Evolutionary conservation across 768 basidiomycete genomes (phyloP).

Genomic region (Clitopilus passeckerianus): DNA sequence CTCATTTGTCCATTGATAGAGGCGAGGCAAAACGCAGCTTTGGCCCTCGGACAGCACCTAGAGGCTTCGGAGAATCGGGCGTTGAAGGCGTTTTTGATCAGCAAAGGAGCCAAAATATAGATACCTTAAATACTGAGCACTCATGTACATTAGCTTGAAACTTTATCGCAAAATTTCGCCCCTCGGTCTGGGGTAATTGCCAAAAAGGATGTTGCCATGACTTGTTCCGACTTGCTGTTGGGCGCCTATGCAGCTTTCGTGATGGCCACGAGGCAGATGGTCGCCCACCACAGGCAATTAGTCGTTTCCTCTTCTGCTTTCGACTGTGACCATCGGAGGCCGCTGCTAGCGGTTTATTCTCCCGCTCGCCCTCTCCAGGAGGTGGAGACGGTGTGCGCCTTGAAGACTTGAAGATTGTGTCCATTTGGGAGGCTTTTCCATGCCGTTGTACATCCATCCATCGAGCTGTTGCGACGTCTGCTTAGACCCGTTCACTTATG

Average conservation of each 20-base stretch:
- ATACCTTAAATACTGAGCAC: neutral
- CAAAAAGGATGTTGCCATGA: neutral
- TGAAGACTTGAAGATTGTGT: neutral
- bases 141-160: neutral
- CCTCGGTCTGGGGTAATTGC: neutral
- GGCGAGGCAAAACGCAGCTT: constrained; percentile 23
- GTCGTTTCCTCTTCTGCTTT: neutral
- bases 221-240: neutral
- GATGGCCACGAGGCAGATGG: constrained; percentile 1
- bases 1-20: constrained; percentile 25
- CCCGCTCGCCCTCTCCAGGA: neutral
- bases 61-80: constrained; percentile 8
- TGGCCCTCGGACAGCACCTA: constrained; percentile 17
- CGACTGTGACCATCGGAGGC: neutral
- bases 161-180: neutral
- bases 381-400: neutral
- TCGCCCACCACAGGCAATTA: neutral
- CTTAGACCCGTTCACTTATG: constrained; percentile 56
- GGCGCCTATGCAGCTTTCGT: neutral
- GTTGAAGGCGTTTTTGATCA: constrained; percentile 13
- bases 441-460: constrained; percentile 57
- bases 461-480: constrained; percentile 76
- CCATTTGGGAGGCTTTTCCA: neutral
- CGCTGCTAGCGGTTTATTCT: neutral
- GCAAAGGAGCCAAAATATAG: constrained; percentile 14